phyloP scores from a whole-genome alignment of 2,329 filamentous ascomycete species.

The Calonectria multiphialidica region DNA sequence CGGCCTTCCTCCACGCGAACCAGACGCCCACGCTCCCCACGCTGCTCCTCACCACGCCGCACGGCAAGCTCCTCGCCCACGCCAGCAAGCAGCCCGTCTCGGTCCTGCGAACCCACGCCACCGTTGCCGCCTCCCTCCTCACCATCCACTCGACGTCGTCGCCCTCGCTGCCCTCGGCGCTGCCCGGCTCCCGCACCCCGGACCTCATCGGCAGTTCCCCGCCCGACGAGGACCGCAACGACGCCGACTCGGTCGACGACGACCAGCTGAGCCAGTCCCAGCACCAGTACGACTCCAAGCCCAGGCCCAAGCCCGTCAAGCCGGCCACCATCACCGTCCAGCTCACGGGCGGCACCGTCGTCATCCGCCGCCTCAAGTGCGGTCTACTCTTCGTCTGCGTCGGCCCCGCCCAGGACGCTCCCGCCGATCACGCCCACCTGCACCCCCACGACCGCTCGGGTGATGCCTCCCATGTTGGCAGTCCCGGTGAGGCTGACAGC shows the following conservation, averaged over 20 bases:
- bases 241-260: constrained; percentile 34
- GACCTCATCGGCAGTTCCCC: constrained; percentile 42
- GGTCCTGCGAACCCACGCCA: constrained; percentile 72
- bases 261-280: constrained; percentile 41
- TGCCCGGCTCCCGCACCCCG: constrained; percentile 51
- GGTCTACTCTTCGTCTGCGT: constrained; percentile 73
- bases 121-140: constrained; percentile 73
- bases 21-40: constrained; percentile 69
- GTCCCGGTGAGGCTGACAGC: constrained; percentile 60
- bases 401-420: constrained; percentile 55
- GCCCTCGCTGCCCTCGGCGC: constrained; percentile 55
- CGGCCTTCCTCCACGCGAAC: constrained; percentile 70
- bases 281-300: constrained; percentile 33
- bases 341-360: constrained; percentile 68
- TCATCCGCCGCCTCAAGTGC: constrained; percentile 69
- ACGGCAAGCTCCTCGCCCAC: constrained; percentile 74
- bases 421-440: constrained; percentile 30
- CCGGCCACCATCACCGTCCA: constrained; percentile 67
- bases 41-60: constrained; percentile 69
- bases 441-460: constrained; percentile 41
- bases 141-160: constrained; percentile 65
- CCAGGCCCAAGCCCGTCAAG: constrained; percentile 42
- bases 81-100: constrained; percentile 67
- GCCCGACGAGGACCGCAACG: constrained; percentile 39
- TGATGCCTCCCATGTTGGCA: constrained; percentile 51